These are phyloP conservation scores for Thielaviopsis euricoi DNA, from an alignment of 2,329 filamentous ascomycete species.

Conservation along the genomic window DNA sequence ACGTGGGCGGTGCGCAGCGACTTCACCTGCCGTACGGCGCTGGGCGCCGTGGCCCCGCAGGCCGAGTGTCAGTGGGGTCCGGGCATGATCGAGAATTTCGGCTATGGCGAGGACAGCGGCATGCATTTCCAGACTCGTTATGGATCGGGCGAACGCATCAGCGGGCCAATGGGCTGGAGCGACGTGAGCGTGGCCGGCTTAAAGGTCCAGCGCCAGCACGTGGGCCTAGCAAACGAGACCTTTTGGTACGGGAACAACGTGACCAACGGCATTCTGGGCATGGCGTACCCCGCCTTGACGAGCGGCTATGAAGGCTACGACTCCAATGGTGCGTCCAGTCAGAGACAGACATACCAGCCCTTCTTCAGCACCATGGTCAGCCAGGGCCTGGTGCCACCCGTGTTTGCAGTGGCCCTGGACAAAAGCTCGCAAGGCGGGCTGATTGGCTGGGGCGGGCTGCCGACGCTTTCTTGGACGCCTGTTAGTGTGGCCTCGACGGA, in stretches of 20 bases:
- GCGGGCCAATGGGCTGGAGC: conserved; percentile 29
- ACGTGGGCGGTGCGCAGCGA: conserved; percentile 29
- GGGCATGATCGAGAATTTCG: conserved; percentile 23
- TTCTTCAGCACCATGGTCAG: conserved; percentile 31
- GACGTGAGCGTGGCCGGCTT: conserved; percentile 31
- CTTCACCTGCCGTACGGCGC: conserved; percentile 26
- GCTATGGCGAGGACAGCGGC: conserved; percentile 21
- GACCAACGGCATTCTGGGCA: conserved; percentile 33
- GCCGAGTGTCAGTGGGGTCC: conserved; percentile 26
- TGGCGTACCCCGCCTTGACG: conserved; percentile 34
- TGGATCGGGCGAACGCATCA: conserved; percentile 31
- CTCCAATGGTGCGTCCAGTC: neutral
- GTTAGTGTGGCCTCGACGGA: conserved; percentile 21
- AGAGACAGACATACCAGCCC: conserved; percentile 27
- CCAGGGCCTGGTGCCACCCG: conserved; percentile 27
- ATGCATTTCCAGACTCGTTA: conserved; percentile 31
- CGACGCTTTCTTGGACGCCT: conserved; percentile 20
- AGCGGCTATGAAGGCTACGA: conserved; percentile 23
- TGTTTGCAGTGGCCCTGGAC: conserved; percentile 31
- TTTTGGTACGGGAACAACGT: conserved; percentile 35
- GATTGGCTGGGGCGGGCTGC: conserved; percentile 30
- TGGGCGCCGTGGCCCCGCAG: conserved; percentile 18
- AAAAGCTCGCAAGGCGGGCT: conserved; percentile 30
- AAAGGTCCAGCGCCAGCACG: conserved; percentile 27
- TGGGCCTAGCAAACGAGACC: conserved; percentile 31